These are phyloP conservation scores for Penicillium rolfsii DNA, from an alignment of 2,329 filamentous ascomycete species.

Conservation along the genomic window DNA sequence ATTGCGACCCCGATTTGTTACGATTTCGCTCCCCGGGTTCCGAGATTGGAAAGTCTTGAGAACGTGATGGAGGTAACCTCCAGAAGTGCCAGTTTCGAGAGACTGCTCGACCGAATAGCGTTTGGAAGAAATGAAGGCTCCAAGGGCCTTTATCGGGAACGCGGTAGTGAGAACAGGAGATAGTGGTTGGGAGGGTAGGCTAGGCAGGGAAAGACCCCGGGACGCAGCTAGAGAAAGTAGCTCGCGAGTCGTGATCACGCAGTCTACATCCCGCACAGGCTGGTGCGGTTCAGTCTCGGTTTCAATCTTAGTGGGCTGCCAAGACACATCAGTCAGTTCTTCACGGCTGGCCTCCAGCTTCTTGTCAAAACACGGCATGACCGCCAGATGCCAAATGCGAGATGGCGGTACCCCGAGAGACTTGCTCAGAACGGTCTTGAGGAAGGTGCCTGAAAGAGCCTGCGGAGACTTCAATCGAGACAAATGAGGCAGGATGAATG, in stretches of 20 bases:
- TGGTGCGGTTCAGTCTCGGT: slow-evolving; percentile 40
- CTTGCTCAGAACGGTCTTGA: slow-evolving; percentile 83
- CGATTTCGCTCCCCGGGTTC: slow-evolving; percentile 72
- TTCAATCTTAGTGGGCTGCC: slow-evolving; percentile 51
- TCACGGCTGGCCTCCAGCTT: slow-evolving; percentile 94
- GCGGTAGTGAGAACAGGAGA: slow-evolving; percentile 50
- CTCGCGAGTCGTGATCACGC: slow-evolving; percentile 96
- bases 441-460: slow-evolving; percentile 82
- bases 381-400: slow-evolving; percentile 88
- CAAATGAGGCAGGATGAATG: slow-evolving; percentile 86
- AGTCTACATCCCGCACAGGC: slow-evolving; percentile 85
- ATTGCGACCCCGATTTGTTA: slow-evolving; percentile 77
- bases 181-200: slow-evolving; percentile 64
- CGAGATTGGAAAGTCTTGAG: slow-evolving; percentile 72
- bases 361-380: slow-evolving; percentile 99
- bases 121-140: slow-evolving; percentile 74
- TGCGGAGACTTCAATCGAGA: slow-evolving; percentile 93
- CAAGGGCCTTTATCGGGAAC: slow-evolving; percentile 74
- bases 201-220: slow-evolving; percentile 75
- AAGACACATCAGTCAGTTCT: slow-evolving; percentile 81
- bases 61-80: slow-evolving; percentile 85
- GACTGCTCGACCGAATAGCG: slow-evolving; percentile 44
- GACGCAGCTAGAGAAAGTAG: slow-evolving; percentile 85
- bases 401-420: slow-evolving; percentile 72
- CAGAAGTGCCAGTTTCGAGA: slow-evolving; percentile 73